A percentile compares a stretch with the other conserved stretches of the same genome.
Conservation (phyloP, 2,329 filamentous ascomycete species). For the Cordyceps militaris region DNA sequence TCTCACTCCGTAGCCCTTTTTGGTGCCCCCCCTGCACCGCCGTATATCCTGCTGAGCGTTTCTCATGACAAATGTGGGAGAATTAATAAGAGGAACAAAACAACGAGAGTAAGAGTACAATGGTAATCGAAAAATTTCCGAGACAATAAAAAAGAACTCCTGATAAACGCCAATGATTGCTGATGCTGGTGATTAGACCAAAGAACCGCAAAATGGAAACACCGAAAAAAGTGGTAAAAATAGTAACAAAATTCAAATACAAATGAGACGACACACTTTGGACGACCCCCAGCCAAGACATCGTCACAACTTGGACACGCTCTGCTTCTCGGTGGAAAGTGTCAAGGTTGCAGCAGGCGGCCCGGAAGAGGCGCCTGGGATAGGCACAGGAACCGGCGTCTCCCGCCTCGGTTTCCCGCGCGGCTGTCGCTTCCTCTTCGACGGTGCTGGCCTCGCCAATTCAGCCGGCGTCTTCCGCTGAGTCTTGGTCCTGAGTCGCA, state of each 20-base stretch:
- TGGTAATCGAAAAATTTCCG: not conserved
- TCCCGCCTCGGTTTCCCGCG: not conserved
- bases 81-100: no score
- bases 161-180: not conserved
- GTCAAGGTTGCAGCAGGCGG: not conserved
- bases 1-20: not conserved
- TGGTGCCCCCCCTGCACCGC: not conserved
- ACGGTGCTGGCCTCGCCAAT: not conserved
- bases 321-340: not conserved
- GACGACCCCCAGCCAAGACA: not conserved
- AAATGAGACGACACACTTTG: no score
- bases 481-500: not conserved
- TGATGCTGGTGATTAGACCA: not conserved
- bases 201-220: not conserved
- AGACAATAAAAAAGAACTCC: not conserved
- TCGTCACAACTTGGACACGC: not conserved
- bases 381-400: not conserved
- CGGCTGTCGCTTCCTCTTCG: not conserved
- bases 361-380: not conserved
- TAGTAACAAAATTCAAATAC: no score
- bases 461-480: not conserved
- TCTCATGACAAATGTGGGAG: not conserved
- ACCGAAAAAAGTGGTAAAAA: not conserved
- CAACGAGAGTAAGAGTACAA: conserved; percentile 5
- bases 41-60: not conserved